Base-by-base conservation (phyloP, 169 alveolate species). In the Cyclospora cayetanensis region DNA sequence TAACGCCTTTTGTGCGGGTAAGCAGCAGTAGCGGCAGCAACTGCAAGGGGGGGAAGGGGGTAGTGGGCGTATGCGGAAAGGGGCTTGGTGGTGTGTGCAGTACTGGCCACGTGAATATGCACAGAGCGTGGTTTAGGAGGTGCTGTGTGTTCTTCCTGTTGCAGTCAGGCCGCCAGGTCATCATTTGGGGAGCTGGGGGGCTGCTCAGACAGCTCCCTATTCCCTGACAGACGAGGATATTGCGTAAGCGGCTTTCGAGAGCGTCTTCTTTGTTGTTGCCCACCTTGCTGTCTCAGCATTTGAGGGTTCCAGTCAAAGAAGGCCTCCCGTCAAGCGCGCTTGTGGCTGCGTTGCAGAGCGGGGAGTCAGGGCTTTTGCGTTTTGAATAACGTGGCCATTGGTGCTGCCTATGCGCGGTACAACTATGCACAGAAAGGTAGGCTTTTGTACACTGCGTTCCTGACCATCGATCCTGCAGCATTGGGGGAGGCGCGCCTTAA, bases 111-210 rank as follows among this genome's bases (percentile, higher is more conserved):
- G 18, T 5, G 60, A 46, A 20, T 25, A 1, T 15, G 15, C 43
- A 25, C 68, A 43, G 25, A 29, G 18, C 15, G 39, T 25, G 41
- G 4, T 25, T 25, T 3, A 18, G 66, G 22, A 76, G 35, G 63
- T 5, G 41, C 27, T 35, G 86, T 35, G 25, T n/a, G n/a, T n/a
- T n/a, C n/a, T 87, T 95, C 94, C 96, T 85, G 96, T 97, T 85
- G 97, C 97, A 63, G 98, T 98, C 0, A 93, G 99, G 70, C 99
- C 99, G 0, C 99, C 99, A 2, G 99, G 99, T 1, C 99, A 99
- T 91, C 99, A 99, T 93, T 97, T 98, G 46, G 99, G 99, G 0
- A 96, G 98, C 35, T 98, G 97, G 96, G 99, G 99, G 31, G 99
- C 99, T n/a, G 91, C 94, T 1, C 94, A 83, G 50, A 43, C 89